phyloP scores from a whole-genome alignment of 306 rosid genomes.

The Dryas drummondii region DNA sequence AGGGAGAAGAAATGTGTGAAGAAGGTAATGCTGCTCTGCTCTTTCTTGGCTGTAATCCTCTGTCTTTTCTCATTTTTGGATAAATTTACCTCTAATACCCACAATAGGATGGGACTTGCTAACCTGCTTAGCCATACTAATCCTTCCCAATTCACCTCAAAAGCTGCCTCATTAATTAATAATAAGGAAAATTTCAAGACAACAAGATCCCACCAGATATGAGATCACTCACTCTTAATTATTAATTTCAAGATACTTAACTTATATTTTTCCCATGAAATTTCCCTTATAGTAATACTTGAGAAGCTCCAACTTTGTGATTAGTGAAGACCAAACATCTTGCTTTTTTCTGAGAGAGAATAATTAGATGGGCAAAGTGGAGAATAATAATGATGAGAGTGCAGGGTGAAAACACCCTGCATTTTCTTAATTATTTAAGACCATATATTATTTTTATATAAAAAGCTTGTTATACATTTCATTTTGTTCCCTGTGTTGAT shows the following conservation, averaged over 20 bases:
- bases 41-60: neutral
- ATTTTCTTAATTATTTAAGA: too few species aligned
- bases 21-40: slow-evolving; percentile 51
- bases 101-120: neutral
- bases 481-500: neutral
- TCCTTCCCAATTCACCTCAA: too few species aligned
- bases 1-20: slow-evolving; percentile 74
- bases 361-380: neutral
- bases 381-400: neutral
- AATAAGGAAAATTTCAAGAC: neutral
- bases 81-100: neutral
- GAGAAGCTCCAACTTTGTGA: too few species aligned
- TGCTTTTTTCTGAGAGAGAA: neutral
- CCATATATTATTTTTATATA: too few species aligned
- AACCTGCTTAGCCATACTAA: neutral
- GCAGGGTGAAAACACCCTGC: neutral
- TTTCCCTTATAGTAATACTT: neutral
- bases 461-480: too few species aligned
- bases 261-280: neutral
- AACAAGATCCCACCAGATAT: neutral
- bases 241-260: neutral
- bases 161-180: neutral
- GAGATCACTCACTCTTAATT: neutral
- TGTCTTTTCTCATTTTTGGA: neutral
- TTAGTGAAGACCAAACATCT: too few species aligned